Percentiles rank a stretch among this genome's conserved stretches.
Evolutionary conservation across 208 protist genomes (phyloP).

Genomic region (Wallacemonas sp.): DNA sequence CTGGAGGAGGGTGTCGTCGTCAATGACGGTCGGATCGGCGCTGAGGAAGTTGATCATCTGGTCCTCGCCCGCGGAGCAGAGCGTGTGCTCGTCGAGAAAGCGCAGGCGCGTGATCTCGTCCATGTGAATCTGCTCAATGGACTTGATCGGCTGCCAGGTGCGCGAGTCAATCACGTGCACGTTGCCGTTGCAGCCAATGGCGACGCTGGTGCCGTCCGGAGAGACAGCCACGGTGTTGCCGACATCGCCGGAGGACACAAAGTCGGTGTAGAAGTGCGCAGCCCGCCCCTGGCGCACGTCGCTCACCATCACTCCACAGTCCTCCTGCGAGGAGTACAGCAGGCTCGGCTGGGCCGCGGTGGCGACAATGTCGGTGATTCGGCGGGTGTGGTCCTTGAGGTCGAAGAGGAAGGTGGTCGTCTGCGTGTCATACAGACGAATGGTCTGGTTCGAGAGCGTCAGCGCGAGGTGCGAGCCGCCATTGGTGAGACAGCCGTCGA

Average conservation of each 20-base stretch:
- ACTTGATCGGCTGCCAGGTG: conserved; percentile 46
- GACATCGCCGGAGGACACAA: conserved; percentile 37
- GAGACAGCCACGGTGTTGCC: conserved; percentile 58
- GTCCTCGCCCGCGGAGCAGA: conserved; percentile 85
- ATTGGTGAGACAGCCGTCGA: conserved; percentile 73
- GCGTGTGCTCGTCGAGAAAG: conserved; percentile 53
- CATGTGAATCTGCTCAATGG: conserved; percentile 68
- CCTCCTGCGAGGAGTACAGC: conserved; percentile 74
- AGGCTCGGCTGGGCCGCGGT: conserved; percentile 44
- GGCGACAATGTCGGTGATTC: conserved; percentile 60
- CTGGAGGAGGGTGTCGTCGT: conserved; percentile 81
- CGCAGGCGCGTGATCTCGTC: conserved; percentile 85
- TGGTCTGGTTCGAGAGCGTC: conserved; percentile 53
- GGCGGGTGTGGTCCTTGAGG: conserved; percentile 61
- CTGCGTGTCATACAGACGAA: conserved; percentile 70
- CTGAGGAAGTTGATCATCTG: conserved; percentile 89
- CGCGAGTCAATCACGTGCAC: conserved; percentile 70
- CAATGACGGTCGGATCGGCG: conserved; percentile 36
- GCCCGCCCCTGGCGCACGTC: conserved; percentile 55
- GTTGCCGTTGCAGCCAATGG: conserved; percentile 56
- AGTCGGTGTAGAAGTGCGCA: conserved; percentile 68
- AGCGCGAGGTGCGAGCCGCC: conserved; percentile 49
- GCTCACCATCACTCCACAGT: conserved; percentile 80
- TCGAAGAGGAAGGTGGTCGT: conserved; percentile 46
- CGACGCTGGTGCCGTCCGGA: conserved; percentile 39